These are phyloP conservation scores for Pelargonium fulgidum DNA, from an alignment of 441 rosid genomes.

Conservation along the genomic window DNA sequence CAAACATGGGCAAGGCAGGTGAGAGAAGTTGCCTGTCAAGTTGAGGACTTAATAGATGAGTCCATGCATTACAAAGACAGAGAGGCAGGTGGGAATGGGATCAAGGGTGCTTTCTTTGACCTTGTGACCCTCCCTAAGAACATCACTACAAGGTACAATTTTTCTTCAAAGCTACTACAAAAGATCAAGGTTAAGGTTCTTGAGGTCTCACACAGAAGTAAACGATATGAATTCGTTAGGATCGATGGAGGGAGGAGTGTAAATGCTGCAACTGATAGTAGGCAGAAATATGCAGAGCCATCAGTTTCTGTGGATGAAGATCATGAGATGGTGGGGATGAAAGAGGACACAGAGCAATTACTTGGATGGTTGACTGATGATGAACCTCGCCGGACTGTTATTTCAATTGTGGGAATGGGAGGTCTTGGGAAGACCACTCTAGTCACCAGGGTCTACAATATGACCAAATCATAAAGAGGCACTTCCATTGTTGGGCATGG, in stretches of 20 bases:
- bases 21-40: neutral
- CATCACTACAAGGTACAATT: neutral
- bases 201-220: neutral
- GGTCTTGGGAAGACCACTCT: conserved; percentile 7
- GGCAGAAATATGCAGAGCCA: neutral
- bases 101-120: neutral
- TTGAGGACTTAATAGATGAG: conserved; percentile 1
- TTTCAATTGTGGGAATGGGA: conserved; percentile 6
- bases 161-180: neutral
- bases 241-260: neutral
- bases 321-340: conserved; percentile 5
- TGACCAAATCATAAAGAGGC: conserved; percentile 2
- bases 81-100: neutral
- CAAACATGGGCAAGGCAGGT: conserved; percentile 7
- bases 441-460: conserved; percentile 7
- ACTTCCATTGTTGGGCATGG: conserved; percentile 6
- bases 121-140: conserved; percentile 3
- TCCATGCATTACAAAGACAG: conserved; percentile 6
- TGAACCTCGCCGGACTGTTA: neutral
- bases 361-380: conserved; percentile 4
- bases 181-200: conserved; percentile 2
- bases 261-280: neutral
- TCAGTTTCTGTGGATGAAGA: conserved; percentile 5
- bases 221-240: neutral
- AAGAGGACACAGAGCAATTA: conserved; percentile 1